Base-by-base conservation (phyloP, 1,139 yeast genomes). In the Hemisphaericaspora subhashii region DNA sequence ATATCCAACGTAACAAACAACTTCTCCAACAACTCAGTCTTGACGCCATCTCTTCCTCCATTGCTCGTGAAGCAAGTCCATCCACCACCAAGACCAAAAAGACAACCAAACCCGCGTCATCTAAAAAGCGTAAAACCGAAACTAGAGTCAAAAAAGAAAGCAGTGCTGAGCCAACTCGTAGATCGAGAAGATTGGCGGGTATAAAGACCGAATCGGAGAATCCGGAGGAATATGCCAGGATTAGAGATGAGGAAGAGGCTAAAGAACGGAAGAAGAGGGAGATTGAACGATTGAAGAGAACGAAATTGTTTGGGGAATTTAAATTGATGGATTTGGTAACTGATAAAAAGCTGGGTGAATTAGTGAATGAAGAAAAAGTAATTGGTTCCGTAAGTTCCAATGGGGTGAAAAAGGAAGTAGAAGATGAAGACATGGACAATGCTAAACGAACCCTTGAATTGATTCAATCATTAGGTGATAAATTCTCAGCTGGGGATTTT, bases 401-500 rank as follows among this genome's bases (percentile, higher is more conserved):
- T 39, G 30, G 27, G 55, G 64, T 11, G n/a, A 17, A 14, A n/a
- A 41, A 45, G 32, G 44, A 38, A 17, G 43, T 23, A 13, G 42
- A 43, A 6, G 36, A 33, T 4, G 42, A 33, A 6, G 28, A 26
- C 18, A 63, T 57, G 3, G 58, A 60, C 9, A 69, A 66, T 41
- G 12, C 22, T 6, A 58, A 62, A 32, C 57, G 60, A 43, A 68
- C 69, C 11, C 58, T 70, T 41, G 65, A 60, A 31, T 62, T 69
- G 36, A 68, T 77, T 36, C 62, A 64, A 43, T 68, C 62, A 36
- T 58, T 68, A 35, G 78, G 84, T 1, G 73, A 72, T 38, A 74
- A 77, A 33, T 76, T 84, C 41, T 83, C 92, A 0, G 79, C 85
- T 39, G 95, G 95, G 1, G 96, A 88, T 55, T 84, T 83, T 55